These are phyloP conservation scores for Sphaerulina musiva DNA, from an alignment of 2,329 filamentous ascomycete species.

Conservation along the genomic window DNA sequence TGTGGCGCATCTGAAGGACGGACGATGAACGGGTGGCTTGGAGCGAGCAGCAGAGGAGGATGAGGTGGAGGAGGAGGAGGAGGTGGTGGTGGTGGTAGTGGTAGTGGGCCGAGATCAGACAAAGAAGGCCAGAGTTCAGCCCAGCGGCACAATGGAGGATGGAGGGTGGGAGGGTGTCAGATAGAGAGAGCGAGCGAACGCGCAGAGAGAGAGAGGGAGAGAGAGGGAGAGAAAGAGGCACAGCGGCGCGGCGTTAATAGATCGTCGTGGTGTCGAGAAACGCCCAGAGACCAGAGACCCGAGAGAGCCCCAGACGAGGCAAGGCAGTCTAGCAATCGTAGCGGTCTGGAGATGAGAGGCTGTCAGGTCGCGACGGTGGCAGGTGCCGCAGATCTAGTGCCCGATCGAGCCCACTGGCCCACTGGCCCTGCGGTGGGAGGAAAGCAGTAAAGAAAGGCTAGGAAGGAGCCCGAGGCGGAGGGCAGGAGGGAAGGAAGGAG, in stretches of 20 bases:
- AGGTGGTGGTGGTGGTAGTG: too few species aligned
- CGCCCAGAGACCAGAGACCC: constrained; percentile 8
- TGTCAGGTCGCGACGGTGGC: background rate
- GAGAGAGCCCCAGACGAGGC: background rate
- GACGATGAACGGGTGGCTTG: background rate
- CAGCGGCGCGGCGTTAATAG: too few species aligned
- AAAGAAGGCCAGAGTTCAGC: too few species aligned
- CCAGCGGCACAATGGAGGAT: too few species aligned
- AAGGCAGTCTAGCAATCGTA: constrained; percentile 17
- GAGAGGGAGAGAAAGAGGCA: too few species aligned
- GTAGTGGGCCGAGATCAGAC: background rate
- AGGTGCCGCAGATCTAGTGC: constrained; percentile 17
- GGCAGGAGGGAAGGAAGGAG: too few species aligned
- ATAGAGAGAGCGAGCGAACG: too few species aligned
- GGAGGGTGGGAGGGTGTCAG: too few species aligned
- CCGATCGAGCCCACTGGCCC: constrained; percentile 6
- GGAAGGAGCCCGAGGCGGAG: too few species aligned
- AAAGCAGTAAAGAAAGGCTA: too few species aligned
- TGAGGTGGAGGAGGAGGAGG: too few species aligned
- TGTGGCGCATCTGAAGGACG: background rate
- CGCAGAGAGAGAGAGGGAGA: too few species aligned
- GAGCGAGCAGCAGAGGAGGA: background rate
- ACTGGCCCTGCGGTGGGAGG: background rate
- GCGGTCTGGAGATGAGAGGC: constrained; percentile 25
- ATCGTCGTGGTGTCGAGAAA: background rate